Evolutionary conservation across 2,329 filamentous ascomycete species (phyloP), one percentile per base, ranked within the genome.

Genomic region (Cladosporium cucumerinum): DNA sequence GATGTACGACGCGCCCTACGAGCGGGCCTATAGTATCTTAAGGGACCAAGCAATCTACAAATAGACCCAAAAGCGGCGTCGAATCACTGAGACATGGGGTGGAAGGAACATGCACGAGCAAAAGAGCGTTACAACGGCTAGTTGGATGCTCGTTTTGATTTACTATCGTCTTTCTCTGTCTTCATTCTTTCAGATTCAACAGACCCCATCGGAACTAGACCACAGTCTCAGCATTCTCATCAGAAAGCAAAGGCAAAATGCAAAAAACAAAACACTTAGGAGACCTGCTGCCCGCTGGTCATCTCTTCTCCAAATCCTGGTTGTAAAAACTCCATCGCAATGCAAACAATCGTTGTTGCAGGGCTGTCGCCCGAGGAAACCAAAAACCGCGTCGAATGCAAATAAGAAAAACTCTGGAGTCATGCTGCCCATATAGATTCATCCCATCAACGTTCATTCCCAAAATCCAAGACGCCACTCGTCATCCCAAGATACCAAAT

Each of bases 101-200:
- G 7, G 23, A 23, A 21, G 21, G 11, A 32, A 1, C n/a, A 12
- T 30, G 18, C 10, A 23, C 57, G 26, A 59, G 57, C 57, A 5
- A 59, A 59, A 59, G 57, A 59, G 57, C 57, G 57, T 59, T 21
- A n/a, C 57, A 48, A 32, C 36, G 12, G 23, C 10, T 49, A 59
- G 57, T 59, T 49, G 57, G 57, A 36, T 59, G 57, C 57, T 48
- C 57, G 57, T 16, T 30, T 21, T 21, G 14, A n/a, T 59, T 48
- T 39, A 23, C 7, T 57, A 48, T 14, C 30, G 2, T 54, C 36
- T 59, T 23, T 32, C 14, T 48, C 57, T 46, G 39, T 49, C n/a
- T 46, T 46, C 39, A 46, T 11, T 46, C 39, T 46, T 46, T 46
- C n/a, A 46, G n/a, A n/a, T 46, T 12, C n/a, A 21, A 21, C 4